Evolutionary conservation across 345 rosid genomes (phyloP).

Genomic region (Draba incana): DNA sequence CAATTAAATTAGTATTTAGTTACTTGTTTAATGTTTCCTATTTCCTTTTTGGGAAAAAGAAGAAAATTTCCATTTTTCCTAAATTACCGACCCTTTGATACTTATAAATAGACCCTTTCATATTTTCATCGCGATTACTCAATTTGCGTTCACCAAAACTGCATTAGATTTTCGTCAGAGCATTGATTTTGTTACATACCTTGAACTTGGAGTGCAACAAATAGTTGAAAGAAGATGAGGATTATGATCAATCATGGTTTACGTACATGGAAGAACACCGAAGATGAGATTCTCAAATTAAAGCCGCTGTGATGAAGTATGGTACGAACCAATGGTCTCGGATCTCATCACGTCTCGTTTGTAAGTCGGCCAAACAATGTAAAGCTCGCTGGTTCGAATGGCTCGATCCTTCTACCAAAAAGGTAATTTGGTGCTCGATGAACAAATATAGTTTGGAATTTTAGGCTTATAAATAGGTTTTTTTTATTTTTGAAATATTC

Average conservation of each 20-base stretch:
- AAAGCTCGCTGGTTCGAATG: slow-evolving; percentile 99
- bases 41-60: too few species aligned
- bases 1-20: too few species aligned
- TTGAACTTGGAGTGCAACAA: slow-evolving; percentile 4
- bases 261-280: too few species aligned
- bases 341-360: slow-evolving; percentile 91
- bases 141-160: too few species aligned
- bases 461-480: too few species aligned
- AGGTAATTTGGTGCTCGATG: slow-evolving; percentile 43
- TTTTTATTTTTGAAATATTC: too few species aligned
- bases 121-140: too few species aligned
- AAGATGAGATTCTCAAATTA: slow-evolving; percentile 99
- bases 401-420: slow-evolving; percentile 98
- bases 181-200: slow-evolving; percentile 8
- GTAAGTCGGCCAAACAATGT: slow-evolving; percentile 99
- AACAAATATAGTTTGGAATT: too few species aligned
- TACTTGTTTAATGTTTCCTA: too few species aligned
- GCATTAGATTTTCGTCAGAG: slow-evolving; percentile 4
- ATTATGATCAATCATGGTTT: slow-evolving; percentile 99
- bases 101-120: too few species aligned
- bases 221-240: slow-evolving; percentile 76
- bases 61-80: too few species aligned
- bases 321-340: slow-evolving; percentile 99
- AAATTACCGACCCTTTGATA: too few species aligned
- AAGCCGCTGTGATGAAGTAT: slow-evolving; percentile 98